A percentile compares a stretch with the other conserved stretches of the same genome.
Conservation (phyloP, 106 monocot genomes). For the Dendrobium nobile region DNA sequence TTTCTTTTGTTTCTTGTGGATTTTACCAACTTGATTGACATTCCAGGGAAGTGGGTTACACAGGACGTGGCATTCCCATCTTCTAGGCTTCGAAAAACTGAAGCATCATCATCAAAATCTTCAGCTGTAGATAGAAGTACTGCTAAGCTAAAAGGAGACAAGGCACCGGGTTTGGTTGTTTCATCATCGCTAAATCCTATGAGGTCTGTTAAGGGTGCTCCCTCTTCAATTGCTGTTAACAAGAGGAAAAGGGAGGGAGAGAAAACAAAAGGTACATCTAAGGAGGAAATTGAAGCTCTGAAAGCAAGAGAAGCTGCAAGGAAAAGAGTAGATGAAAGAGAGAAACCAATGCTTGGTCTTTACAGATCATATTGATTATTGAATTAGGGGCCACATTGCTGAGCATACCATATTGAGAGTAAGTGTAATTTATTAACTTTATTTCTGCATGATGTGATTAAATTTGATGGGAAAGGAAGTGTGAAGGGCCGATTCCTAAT, state of each 20-base stretch:
- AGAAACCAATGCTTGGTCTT: conserved; percentile 63
- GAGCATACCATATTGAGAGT: neutral
- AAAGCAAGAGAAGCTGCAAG: conserved; percentile 72
- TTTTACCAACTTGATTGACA: neutral
- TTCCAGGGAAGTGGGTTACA: conserved; percentile 71
- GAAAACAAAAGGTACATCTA: conserved; percentile 38
- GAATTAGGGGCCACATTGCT: neutral
- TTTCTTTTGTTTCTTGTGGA: neutral
- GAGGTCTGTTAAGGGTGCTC: conserved; percentile 57
- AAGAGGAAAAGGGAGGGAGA: conserved; percentile 61
- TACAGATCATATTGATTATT: conserved; percentile 37
- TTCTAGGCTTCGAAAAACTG: conserved; percentile 22
- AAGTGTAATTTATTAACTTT: neutral
- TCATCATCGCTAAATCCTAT: conserved; percentile 40
- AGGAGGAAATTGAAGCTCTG: conserved; percentile 61
- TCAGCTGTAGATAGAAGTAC: conserved; percentile 7
- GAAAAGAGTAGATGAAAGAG: conserved; percentile 70
- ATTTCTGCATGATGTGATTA: neutral
- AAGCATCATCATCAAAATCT: conserved; percentile 10
- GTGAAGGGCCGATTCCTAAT: neutral
- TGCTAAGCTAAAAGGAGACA: conserved; percentile 37
- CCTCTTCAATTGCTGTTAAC: conserved; percentile 63
- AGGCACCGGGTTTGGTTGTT: conserved; percentile 47
- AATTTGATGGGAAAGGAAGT: neutral
- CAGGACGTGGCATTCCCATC: conserved; percentile 51